Evolutionary conservation across 257 asterid genomes (phyloP), one percentile per base, ranked within the genome.

Genomic region (Buddleja alternifolia): DNA sequence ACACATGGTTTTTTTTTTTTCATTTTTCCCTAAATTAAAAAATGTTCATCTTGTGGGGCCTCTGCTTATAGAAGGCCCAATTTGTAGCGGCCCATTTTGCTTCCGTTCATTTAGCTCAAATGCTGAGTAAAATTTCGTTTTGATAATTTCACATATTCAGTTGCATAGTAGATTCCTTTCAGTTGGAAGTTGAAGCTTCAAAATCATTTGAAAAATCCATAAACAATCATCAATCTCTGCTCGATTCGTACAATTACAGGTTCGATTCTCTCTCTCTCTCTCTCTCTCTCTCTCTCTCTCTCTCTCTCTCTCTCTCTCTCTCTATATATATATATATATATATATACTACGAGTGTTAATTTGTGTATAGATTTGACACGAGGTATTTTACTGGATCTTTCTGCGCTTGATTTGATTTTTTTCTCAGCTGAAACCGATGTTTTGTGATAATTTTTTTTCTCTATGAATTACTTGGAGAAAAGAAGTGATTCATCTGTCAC

Each of bases 151-250:
- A n/a, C n/a, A 64, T 34, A 44, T 54, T 65, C 68, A 58, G 56
- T 73, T 73, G 61, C 19, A 25, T 34, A 40, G 24, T 48, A 10
- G 71, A 61, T 37, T 73, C 72, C 46, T 14, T n/a, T 16, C 48
- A 8, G 52, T 21, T 23, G 41, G 40, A 65, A 37, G 56, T 47
- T 58, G 67, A 57, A 56, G 34, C 2, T 29, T 29, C 34, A 29
- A 29, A 29, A 29, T 45, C 63, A 47, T 56, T 48, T 72, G 56
- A 25, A 19, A 42, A 64, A 63, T 72, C 53, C 52, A 12, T 11
- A 62, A 46, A 4, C 37, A 60, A 37, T 51, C 57, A 12, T 54
- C 20, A 47, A 40, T 45, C 20, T 73, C 52, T n/a, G 45, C 73
- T 39, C 41, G 16, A 48, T 54, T 8, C 77, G 20, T 59, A 12